Evolutionary conservation across 306 rosid genomes (phyloP), one percentile per base, ranked within the genome.

Genomic region (Vigna radiata): DNA sequence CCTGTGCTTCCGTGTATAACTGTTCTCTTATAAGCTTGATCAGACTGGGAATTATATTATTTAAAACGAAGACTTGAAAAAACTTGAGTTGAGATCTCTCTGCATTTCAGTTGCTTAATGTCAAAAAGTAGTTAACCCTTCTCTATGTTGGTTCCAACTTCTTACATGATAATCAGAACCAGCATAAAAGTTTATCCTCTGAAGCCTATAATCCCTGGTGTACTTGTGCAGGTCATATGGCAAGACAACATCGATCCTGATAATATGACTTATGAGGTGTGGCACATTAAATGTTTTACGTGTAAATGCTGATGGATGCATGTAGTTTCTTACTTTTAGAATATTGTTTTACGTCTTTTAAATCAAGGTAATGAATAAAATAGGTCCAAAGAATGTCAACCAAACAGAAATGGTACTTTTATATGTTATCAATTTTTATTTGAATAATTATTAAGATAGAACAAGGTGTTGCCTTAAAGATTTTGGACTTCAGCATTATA

Each of bases 181-280:
- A 27, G 21, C 3, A 50, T 48, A 68, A 1, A 44, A 68, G 9
- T 48, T 14, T 80, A 63, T 79, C 70, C 31, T 43, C 56, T 44
- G 54, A 77, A 66, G 41, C 55, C 27, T 50, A 62, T 80, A 68
- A 73, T 60, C 70, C 2, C 53, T 70, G 56, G 7, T 52, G 56
- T 33, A 55, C 70, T 56, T 58, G 55, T 78, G 82, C 92, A 91
- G 98, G 90, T 78, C 63, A 48, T 69, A 67, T 94, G 96, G 97
- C 97, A 94, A 82, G 98, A 90, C 79, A 79, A 81, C 55, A 79
- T 91, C 36, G 97, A 91, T 86, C 97, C 91, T 14, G 98, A 94
- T 84, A 88, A 83, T 83, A 91, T 94, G 98, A 94, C 97, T 39
- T 94, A 94, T 65, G 96, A 94, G 98, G 97, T 94, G 68, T 41